Evolutionary conservation across 352 stramenopile genomes (phyloP), one percentile per base, ranked within the genome.

Genomic region (Phytopythium aichiense): DNA sequence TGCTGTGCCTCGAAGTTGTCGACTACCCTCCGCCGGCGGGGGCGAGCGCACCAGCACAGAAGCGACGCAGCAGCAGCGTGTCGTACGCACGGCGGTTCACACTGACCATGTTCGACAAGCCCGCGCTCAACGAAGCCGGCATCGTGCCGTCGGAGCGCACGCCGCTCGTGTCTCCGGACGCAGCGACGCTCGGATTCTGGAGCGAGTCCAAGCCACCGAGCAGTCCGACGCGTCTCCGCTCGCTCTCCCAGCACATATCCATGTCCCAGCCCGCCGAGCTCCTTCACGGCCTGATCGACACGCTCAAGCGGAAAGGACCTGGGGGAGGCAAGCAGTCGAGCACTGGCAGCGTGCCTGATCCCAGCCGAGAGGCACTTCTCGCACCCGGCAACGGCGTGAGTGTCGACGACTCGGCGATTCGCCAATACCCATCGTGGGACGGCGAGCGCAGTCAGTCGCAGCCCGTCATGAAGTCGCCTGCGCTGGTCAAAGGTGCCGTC

Each of bases 1-100:
- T 94, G 46, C 55, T 92, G 59, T 94, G 85, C 60, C 73, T 81
- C 2, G 85, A 94, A 55, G 79, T 94, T 9, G 72, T 94, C 18
- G 78, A 90, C 60, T 94, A 92, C 43, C 69, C 78, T 31, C 75
- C 65, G 18, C 69, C 69, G 9, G 63, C 66, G 45, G 66, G 75
- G 54, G 57, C 70, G 35, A 54, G 64, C 11, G 55, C 35, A 22
- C 42, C 64, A n/a, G 11, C 30, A 23, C 63, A 63, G 23, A 80
- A 80, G 52, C 74, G 67, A 0, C 81, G 74, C 40, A 68, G 67
- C n/a, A 77, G 59, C 20, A 77, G 75, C 43, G 64, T 91, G 40
- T 91, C 90, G 60, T 74, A 77, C 43, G 61, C 65, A 22, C 74
- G 77, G 7, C 69, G 74, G 13, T 91, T 91, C 50, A 89, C 81